These are phyloP conservation scores for Batrachochytrium dendrobatidis DNA, from an alignment of 371 early-diverging fungal genomes.

Conservation along the genomic window DNA sequence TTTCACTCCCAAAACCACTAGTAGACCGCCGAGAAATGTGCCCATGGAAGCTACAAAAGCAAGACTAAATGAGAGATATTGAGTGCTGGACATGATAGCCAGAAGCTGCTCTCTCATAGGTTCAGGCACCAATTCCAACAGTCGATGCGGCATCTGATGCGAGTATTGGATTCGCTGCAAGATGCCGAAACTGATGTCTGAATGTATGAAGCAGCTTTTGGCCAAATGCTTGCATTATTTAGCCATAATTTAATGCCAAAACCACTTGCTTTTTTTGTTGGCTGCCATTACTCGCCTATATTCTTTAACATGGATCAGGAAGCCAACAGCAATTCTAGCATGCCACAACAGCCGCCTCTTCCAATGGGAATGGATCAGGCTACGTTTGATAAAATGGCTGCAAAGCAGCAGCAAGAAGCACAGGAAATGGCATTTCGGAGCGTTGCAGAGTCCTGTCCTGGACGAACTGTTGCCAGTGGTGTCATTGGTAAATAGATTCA, in stretches of 20 bases:
- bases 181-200: no score
- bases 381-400: not conserved
- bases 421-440: not conserved
- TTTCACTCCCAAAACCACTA: slow-evolving; percentile 21
- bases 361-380: no score
- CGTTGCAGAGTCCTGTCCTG: slow-evolving; percentile 23
- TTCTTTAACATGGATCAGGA: no score
- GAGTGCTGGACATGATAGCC: not conserved
- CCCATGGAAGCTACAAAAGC: slow-evolving; percentile 37
- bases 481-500: slow-evolving; percentile 7
- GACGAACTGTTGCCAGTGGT: slow-evolving; percentile 13
- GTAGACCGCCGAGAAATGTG: slow-evolving; percentile 41
- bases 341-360: no score
- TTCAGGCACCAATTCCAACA: not conserved
- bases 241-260: no score
- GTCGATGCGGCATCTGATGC: not conserved
- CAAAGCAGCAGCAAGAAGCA: not conserved
- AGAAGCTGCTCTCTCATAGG: not conserved
- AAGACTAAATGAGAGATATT: slow-evolving; percentile 29
- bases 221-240: no score
- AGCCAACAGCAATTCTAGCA: no score
- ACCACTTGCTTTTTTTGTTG: no score
- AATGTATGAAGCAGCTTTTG: no score
- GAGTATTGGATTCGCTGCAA: no score
- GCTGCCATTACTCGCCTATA: no score